A percentile compares a stretch with the other conserved stretches of the same genome.
Evolutionary conservation across 2,329 filamentous ascomycete genomes (phyloP).

Genomic region (Onygena corvina): DNA sequence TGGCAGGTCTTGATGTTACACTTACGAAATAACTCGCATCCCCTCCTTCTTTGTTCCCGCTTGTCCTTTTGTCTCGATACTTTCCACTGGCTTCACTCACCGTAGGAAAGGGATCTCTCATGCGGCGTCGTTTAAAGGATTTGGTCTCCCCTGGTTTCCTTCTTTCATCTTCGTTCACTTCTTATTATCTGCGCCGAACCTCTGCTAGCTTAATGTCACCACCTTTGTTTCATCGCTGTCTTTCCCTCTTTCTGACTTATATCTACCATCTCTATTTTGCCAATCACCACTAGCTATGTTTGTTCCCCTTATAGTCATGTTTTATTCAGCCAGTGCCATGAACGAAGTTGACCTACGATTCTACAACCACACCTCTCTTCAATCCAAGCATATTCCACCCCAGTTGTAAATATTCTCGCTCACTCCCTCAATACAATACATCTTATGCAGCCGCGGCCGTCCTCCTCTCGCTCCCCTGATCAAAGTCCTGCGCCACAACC

Average conservation of each 20-base stretch:
- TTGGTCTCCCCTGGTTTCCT: background rate
- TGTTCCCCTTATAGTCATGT: background rate
- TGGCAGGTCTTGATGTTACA: background rate
- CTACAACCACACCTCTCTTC: background rate
- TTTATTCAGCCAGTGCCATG: background rate
- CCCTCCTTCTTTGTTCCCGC: background rate
- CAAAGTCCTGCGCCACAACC: background rate
- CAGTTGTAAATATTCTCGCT: background rate
- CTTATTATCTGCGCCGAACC: background rate
- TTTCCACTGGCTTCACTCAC: background rate
- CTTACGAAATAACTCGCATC: conserved; percentile 3
- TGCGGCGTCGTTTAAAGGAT: conserved; percentile 3
- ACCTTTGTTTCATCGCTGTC: background rate
- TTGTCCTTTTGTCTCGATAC: background rate
- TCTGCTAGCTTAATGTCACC: background rate
- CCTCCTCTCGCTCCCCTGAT: background rate
- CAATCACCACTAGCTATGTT: background rate
- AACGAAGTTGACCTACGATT: conserved; percentile 1
- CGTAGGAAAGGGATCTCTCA: background rate
- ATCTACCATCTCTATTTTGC: background rate
- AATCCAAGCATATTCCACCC: background rate
- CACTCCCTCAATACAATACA: no score
- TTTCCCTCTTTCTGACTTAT: background rate
- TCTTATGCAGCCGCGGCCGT: background rate
- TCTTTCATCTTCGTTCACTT: background rate